Base-by-base conservation (phyloP, 192 early-diverging fungal species). In the Backusella macrospora region DNA sequence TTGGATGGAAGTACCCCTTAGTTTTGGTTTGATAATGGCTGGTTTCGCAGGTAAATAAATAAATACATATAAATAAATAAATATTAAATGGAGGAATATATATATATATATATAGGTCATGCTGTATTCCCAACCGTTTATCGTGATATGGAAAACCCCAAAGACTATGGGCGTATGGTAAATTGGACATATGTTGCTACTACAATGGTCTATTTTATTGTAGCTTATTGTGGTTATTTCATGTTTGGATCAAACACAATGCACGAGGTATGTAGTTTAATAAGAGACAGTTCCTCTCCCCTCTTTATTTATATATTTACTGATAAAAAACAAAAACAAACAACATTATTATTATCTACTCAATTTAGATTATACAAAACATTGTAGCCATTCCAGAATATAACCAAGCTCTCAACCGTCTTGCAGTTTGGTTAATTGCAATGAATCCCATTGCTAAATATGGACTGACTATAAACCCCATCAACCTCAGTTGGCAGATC, bases 401-500 rank as follows among this genome's bases (percentile, higher is more conserved):
- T 72, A 83, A 85, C 68, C 76, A 76, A 63, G 38, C 79, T n/a
- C 75, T 91, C 5, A 92, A 85, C 26, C 71, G 83, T 1, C 68
- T 93, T 14, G 92, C 89, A 15, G 70, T 93, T 47, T 84, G 79
- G 62, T 76, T 93, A 13, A 84, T 93, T 29, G 91, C 90, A 3
- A 74, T 92, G 42, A 93, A 93, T 49, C 91, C 92, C 2, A 73
- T 91, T 67, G 90, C 92, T 16, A 93, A 93, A 68, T 93, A 90
- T 73, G 88, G 89, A 13, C 71, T 93, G 16, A 86, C 81, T 10
- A 62, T 91, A 23, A 89, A 86, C 16, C 92, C 92, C 8, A 81
- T 93, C 12, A 88, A 87, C 68, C 59, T 84, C 4, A 86, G 78
- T 12, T 77, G 81, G 71, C 84, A 85, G 69, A 74, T 83, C n/a